Conservation (phyloP, 1,139 yeast genomes). For the Yamadazyma taylorii region DNA sequence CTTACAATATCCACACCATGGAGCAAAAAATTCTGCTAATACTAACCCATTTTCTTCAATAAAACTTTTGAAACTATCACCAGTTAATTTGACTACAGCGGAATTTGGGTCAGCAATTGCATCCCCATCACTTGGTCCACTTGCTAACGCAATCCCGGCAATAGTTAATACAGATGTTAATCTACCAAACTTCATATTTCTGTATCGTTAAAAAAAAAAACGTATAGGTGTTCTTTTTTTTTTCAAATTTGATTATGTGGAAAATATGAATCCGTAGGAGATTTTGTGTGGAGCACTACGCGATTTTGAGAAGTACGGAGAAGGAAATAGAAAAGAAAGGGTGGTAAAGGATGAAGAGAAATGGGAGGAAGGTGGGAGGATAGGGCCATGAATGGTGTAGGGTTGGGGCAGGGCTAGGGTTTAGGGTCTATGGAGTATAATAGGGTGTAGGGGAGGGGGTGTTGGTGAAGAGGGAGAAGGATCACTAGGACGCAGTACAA, state of each 20-base stretch:
- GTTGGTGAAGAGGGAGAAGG: too few species aligned
- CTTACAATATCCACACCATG: constrained; percentile 99
- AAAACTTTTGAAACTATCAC: constrained; percentile 61
- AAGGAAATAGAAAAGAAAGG: too few species aligned
- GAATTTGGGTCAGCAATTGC: constrained; percentile 81
- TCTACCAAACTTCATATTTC: constrained; percentile 43
- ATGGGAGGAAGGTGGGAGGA: too few species aligned
- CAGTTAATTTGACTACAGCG: constrained; percentile 79
- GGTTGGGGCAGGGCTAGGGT: too few species aligned
- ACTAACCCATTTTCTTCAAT: constrained; percentile 74
- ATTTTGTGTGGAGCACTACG: background rate
- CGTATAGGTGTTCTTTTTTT: too few species aligned
- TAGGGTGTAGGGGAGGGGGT: too few species aligned
- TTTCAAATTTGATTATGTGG: too few species aligned
- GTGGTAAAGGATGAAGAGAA: too few species aligned
- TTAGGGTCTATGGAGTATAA: too few species aligned
- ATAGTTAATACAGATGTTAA: constrained; percentile 42
- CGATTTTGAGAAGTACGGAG: too few species aligned
- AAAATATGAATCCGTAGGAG: background rate
- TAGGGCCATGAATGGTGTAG: too few species aligned
- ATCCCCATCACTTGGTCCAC: constrained; percentile 50
- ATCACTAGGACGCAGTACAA: background rate
- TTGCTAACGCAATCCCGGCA: constrained; percentile 39
- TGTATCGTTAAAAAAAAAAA: too few species aligned
- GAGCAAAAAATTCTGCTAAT: constrained; percentile 94